These are phyloP conservation scores for Lizonia empirigonia DNA, from an alignment of 2,329 filamentous ascomycete genomes.

Conservation along the genomic window DNA sequence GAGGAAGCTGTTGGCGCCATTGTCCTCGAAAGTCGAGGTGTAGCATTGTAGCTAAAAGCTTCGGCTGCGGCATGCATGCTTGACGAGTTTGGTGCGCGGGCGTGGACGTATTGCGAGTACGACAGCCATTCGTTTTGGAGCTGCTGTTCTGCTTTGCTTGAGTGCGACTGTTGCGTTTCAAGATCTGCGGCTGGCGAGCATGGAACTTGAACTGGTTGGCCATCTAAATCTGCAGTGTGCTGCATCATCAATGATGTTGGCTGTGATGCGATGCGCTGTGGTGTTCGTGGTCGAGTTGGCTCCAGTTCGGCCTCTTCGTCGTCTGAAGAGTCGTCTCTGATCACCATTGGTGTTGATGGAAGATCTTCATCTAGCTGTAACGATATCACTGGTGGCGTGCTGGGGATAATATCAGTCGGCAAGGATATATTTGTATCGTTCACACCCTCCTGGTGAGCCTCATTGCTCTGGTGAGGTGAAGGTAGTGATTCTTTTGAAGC, in stretches of 20 bases:
- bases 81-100: conserved; percentile 24
- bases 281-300: conserved; percentile 12
- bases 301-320: conserved; percentile 19
- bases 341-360: conserved; percentile 34
- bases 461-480: neutral
- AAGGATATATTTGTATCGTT: conserved; percentile 1
- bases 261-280: neutral
- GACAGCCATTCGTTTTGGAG: conserved; percentile 39
- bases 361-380: conserved; percentile 22
- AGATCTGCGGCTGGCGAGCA: conserved; percentile 27
- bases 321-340: conserved; percentile 30
- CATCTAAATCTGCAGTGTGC: conserved; percentile 26
- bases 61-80: conserved; percentile 38
- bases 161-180: conserved; percentile 37
- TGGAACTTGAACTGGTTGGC: conserved; percentile 29
- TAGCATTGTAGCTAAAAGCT: conserved; percentile 35
- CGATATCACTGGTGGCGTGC: conserved; percentile 20
- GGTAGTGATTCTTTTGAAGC: neutral
- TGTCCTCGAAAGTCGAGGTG: conserved; percentile 16
- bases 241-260: conserved; percentile 11
- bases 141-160: conserved; percentile 42
- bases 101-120: conserved; percentile 40
- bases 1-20: neutral
- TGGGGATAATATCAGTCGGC: conserved; percentile 11
- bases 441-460: conserved; percentile 2